These are phyloP conservation scores for Nannizzia gypsea DNA, from an alignment of 2,329 filamentous ascomycete genomes.

Conservation along the genomic window DNA sequence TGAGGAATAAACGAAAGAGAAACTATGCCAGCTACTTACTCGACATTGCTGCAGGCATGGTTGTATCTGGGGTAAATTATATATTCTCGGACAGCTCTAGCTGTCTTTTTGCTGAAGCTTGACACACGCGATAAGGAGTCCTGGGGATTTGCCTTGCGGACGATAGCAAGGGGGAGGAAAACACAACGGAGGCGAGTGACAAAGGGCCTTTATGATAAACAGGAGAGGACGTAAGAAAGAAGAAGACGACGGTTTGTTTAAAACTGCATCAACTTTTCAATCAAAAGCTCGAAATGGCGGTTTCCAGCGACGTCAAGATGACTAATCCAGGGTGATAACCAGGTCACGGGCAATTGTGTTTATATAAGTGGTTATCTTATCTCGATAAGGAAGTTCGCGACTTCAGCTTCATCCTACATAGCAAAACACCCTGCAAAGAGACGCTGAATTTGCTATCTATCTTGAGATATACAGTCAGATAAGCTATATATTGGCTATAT, in stretches of 20 bases:
- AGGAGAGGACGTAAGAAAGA: not conserved
- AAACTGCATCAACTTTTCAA: not conserved
- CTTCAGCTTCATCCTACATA: not conserved
- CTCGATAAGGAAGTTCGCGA: not conserved
- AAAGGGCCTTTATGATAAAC: not conserved
- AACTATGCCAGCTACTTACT: not conserved
- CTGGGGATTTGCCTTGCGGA: not conserved
- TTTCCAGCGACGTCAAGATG: not conserved
- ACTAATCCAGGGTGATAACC: not conserved
- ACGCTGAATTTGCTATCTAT: not conserved
- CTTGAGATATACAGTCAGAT: not conserved
- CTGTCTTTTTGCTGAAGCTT: not conserved
- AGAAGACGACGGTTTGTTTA: not conserved
- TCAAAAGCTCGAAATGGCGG: not conserved
- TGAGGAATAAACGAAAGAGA: not conserved
- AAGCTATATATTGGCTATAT: not conserved
- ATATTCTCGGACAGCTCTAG: conserved; percentile 1
- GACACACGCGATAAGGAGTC: not conserved
- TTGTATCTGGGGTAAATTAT: not conserved
- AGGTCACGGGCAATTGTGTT: not conserved
- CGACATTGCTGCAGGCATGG: not conserved
- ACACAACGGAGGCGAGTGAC: not conserved
- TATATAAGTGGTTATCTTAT: not conserved
- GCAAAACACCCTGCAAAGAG: not conserved
- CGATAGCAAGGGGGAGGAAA: not conserved